A percentile compares a stretch with the other conserved stretches of the same genome.
phyloP scores from a whole-genome alignment of 2,329 filamentous ascomycete species.

The Aspergillus candidus region DNA sequence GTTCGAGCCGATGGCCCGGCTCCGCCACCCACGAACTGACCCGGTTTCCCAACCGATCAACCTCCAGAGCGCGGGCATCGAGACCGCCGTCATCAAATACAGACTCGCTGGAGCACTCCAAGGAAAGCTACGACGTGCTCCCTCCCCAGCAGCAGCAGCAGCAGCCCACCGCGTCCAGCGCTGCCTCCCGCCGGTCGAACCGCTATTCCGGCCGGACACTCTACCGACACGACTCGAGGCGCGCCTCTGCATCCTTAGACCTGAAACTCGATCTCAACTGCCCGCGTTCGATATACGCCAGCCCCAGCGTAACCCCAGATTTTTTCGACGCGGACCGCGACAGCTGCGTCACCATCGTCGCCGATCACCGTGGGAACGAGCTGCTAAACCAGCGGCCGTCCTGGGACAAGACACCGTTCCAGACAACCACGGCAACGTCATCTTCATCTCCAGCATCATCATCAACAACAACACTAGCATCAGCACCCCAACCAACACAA shows the following conservation, averaged over 20 bases:
- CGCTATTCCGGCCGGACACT: constrained; percentile 29
- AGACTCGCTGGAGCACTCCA: constrained; percentile 10
- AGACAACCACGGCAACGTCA: constrained; percentile 8
- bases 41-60: constrained; percentile 10
- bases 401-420: constrained; percentile 20
- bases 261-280: constrained; percentile 9
- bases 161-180: constrained; percentile 20
- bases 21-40: constrained; percentile 22
- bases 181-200: constrained; percentile 22
- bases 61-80: constrained; percentile 1
- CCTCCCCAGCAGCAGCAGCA: background rate
- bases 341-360: constrained; percentile 6
- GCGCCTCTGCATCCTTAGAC: constrained; percentile 20
- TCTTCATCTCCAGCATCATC: constrained; percentile 15
- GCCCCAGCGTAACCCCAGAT: constrained; percentile 4
- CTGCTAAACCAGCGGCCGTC: constrained; percentile 9
- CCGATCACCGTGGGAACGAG: constrained; percentile 1
- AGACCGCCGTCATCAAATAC: constrained; percentile 7
- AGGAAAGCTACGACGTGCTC: constrained; percentile 11
- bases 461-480: constrained; percentile 9
- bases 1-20: constrained; percentile 16
- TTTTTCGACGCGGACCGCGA: constrained; percentile 5
- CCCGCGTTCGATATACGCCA: constrained; percentile 1
- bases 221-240: constrained; percentile 19
- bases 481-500: constrained; percentile 15